A percentile compares a stretch with the other conserved stretches of the same genome.
Conservation (phyloP, 2,329 filamentous ascomycete genomes). For the Davidsoniella neocaledoniae region DNA sequence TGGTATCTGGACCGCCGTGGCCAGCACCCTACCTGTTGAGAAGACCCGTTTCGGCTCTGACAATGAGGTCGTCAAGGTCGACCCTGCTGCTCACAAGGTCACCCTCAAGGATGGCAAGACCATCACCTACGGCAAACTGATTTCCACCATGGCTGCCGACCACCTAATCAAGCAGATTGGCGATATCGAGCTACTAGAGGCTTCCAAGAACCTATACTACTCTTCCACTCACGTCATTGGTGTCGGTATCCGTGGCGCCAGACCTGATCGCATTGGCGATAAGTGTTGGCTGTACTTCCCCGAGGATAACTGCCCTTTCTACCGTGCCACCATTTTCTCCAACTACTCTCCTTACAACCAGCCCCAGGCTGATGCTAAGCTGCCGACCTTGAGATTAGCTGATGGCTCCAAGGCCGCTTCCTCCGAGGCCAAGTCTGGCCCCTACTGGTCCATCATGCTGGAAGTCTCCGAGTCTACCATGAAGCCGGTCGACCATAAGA, state of each 20-base stretch:
- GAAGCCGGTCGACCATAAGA: constrained; percentile 83
- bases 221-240: constrained; percentile 95
- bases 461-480: constrained; percentile 90
- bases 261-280: constrained; percentile 91
- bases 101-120: constrained; percentile 71
- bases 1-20: constrained; percentile 97
- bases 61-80: constrained; percentile 70
- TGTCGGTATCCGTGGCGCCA: constrained; percentile 78
- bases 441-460: constrained; percentile 99
- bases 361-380: constrained; percentile 63
- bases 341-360: constrained; percentile 99
- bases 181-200: constrained; percentile 53
- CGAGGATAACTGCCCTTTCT: constrained; percentile 97
- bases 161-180: constrained; percentile 73
- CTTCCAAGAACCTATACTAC: constrained; percentile 82
- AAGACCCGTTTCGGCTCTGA: constrained; percentile 82
- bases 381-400: constrained; percentile 71
- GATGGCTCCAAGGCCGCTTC: constrained; percentile 67
- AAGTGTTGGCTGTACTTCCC: constrained; percentile 99
- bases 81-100: constrained; percentile 71
- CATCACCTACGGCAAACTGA: constrained; percentile 77
- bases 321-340: constrained; percentile 98
- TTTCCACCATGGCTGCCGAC: constrained; percentile 95
- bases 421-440: constrained; percentile 61
- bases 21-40: constrained; percentile 77